Percentiles rank a stretch among this genome's conserved stretches.
Conservation (phyloP, 148 eudicot genomes). For the Amaranthus hypochondriacus region DNA sequence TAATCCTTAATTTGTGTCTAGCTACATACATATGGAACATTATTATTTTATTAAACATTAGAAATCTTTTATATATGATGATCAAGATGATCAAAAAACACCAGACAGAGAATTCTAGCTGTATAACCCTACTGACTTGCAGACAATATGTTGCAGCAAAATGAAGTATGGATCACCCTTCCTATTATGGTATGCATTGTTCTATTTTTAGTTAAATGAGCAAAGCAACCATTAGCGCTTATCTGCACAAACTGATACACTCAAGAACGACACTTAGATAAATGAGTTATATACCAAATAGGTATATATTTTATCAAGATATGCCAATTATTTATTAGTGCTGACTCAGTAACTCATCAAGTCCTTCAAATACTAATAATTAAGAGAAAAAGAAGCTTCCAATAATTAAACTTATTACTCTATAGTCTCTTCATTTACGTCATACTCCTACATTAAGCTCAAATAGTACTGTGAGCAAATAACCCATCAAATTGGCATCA, state of each 20-base stretch:
- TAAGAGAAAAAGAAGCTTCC: constrained; percentile 14
- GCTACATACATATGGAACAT: constrained; percentile 2
- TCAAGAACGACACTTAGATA: constrained; percentile 8
- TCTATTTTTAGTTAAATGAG: constrained; percentile 8
- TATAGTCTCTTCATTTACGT: constrained; percentile 10
- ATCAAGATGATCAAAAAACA: neutral
- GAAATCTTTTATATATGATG: neutral
- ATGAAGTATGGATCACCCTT: neutral
- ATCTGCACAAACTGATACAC: constrained; percentile 6
- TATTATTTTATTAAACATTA: neutral
- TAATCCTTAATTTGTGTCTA: neutral
- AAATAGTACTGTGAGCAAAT: constrained; percentile 16
- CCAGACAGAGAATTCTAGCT: neutral
- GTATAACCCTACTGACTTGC: neutral
- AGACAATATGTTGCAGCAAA: neutral
- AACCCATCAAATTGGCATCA: constrained; percentile 25
- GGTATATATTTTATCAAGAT: constrained; percentile 9
- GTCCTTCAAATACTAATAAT: neutral
- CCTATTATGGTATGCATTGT: neutral
- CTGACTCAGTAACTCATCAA: constrained; percentile 20
- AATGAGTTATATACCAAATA: constrained; percentile 4
- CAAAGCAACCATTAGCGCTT: neutral
- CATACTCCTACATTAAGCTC: constrained; percentile 17
- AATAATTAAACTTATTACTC: neutral
- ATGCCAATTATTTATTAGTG: constrained; percentile 13